phyloP scores from a whole-genome alignment of 495 filamentous ascomycete genomes.

The Staphylotrichum tortipilum region DNA sequence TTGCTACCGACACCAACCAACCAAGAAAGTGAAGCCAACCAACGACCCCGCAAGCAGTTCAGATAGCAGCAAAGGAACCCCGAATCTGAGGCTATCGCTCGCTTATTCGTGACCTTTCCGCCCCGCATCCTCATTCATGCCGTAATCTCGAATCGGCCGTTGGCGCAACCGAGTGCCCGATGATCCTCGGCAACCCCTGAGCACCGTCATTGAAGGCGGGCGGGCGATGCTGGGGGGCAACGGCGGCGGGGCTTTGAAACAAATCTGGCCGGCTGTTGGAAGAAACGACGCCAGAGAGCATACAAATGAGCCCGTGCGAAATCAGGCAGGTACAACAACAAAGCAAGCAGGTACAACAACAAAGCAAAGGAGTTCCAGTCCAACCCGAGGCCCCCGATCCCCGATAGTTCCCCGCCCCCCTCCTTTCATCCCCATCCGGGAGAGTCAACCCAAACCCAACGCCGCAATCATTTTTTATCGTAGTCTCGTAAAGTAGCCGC shows the following conservation, averaged over 20 bases:
- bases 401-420: not conserved
- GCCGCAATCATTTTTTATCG: slow-evolving; percentile 11
- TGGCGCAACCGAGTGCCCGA: not conserved
- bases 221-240: too few relatives aligned
- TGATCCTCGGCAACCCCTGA: too few relatives aligned
- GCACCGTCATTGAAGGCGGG: too few relatives aligned
- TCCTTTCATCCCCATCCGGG: slow-evolving; percentile 4
- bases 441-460: slow-evolving; percentile 5
- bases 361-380: not conserved
- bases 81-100: slow-evolving; percentile 2
- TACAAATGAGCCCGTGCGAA: too few relatives aligned
- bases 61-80: slow-evolving; percentile 7
- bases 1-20: slow-evolving; percentile 5
- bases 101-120: not conserved
- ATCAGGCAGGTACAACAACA: not conserved
- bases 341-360: not conserved
- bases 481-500: slow-evolving; percentile 3
- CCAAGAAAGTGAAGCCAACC: slow-evolving; percentile 2
- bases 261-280: not conserved
- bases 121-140: not conserved
- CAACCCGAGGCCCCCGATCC: not conserved
- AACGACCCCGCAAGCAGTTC: slow-evolving; percentile 11
- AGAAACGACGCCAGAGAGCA: not conserved
- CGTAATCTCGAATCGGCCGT: not conserved
- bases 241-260: not conserved